These are phyloP conservation scores for Citrus medica DNA, from an alignment of 345 rosid genomes.

Conservation along the genomic window DNA sequence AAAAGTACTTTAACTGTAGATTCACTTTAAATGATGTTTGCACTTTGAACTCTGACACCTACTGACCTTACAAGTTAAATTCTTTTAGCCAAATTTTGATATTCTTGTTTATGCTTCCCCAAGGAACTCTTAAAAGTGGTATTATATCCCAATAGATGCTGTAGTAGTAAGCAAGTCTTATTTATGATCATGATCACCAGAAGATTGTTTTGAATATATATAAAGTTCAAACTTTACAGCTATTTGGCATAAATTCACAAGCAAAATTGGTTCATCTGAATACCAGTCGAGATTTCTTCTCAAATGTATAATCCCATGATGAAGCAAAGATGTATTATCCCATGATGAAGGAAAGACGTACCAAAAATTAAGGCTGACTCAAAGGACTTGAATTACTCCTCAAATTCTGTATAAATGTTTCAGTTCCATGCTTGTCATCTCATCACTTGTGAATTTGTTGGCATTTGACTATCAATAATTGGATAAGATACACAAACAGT, in stretches of 20 bases:
- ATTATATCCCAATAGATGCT: background rate
- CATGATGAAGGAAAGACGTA: conserved; percentile 4
- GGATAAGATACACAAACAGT: background rate
- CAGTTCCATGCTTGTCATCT: background rate
- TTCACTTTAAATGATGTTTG: no score
- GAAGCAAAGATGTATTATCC: conserved; percentile 3
- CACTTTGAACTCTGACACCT: no score
- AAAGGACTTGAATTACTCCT: conserved; percentile 13
- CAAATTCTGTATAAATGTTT: conserved; percentile 8
- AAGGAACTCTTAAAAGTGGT: background rate
- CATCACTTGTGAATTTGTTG: background rate
- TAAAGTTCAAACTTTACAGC: background rate
- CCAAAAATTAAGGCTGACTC: conserved; percentile 37
- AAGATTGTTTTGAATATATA: background rate
- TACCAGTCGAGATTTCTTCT: background rate
- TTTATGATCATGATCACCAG: background rate
- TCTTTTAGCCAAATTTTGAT: no score
- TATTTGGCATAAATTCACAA: background rate
- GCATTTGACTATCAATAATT: background rate
- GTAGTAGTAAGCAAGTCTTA: conserved; percentile 6
- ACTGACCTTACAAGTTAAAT: no score
- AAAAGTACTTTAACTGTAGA: no score
- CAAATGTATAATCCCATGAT: background rate
- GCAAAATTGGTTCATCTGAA: background rate
- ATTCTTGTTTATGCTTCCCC: background rate